Percentiles rank a stretch among this genome's conserved stretches.
phyloP scores from a whole-genome alignment of 805 yeast species.

The Myxozyma neotropica region DNA sequence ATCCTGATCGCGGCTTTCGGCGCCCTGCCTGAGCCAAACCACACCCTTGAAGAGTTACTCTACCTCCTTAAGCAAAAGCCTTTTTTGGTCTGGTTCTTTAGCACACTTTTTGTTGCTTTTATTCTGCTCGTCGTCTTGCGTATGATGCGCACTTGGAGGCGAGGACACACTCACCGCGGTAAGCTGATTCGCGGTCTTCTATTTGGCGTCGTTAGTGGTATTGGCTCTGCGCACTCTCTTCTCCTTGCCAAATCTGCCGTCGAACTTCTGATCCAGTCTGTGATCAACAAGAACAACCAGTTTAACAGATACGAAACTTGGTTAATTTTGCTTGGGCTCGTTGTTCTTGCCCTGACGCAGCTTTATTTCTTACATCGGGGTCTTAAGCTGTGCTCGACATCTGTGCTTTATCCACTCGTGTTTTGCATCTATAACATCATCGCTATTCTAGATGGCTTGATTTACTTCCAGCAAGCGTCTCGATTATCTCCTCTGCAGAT shows the following conservation, averaged over 20 bases:
- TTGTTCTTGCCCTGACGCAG: slow-evolving; percentile 68
- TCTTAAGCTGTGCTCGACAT: slow-evolving; percentile 66
- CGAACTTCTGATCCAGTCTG: slow-evolving; percentile 60
- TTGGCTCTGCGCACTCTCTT: slow-evolving; percentile 81
- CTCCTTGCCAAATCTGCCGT: slow-evolving; percentile 83
- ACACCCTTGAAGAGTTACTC: slow-evolving; percentile 52
- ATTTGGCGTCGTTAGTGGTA: slow-evolving; percentile 72
- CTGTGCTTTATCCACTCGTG: slow-evolving; percentile 79
- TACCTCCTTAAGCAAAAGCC: slow-evolving; percentile 47
- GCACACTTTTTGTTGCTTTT: slow-evolving; percentile 40
- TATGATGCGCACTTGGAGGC: slow-evolving; percentile 34
- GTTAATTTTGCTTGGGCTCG: slow-evolving; percentile 56
- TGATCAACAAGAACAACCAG: slow-evolving; percentile 45
- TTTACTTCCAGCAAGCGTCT: slow-evolving; percentile 57
- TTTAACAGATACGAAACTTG: slow-evolving; percentile 51
- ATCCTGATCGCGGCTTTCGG: slow-evolving; percentile 76
- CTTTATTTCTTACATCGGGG: slow-evolving; percentile 75
- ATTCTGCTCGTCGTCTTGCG: slow-evolving; percentile 24
- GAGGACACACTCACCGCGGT: slow-evolving; percentile 34
- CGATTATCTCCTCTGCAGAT: slow-evolving; percentile 44
- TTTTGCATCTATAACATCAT: slow-evolving; percentile 79
- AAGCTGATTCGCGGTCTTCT: slow-evolving; percentile 56
- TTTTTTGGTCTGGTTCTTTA: slow-evolving; percentile 61
- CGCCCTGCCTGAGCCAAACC: slow-evolving; percentile 56
- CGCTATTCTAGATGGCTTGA: slow-evolving; percentile 66